phyloP scores from a whole-genome alignment of 2,329 filamentous ascomycete species.

The Aspergillus pseudotamarii region DNA sequence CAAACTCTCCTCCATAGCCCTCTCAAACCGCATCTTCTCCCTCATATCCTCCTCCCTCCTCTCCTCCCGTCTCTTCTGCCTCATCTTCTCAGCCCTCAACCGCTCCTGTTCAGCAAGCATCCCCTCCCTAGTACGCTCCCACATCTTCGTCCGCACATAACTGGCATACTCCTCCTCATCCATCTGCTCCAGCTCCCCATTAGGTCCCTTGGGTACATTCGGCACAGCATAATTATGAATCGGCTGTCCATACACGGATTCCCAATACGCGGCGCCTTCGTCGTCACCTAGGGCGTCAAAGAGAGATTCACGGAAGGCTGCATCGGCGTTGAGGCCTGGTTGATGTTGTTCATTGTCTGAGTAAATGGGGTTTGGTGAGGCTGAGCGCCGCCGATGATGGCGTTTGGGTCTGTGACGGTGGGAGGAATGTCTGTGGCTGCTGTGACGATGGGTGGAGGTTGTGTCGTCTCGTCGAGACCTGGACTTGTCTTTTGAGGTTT shows the following conservation, averaged over 20 bases:
- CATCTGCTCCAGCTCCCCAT: slow-evolving; percentile 76
- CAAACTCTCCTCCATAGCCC: slow-evolving; percentile 71
- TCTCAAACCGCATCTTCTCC: slow-evolving; percentile 52
- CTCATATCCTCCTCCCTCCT: slow-evolving; percentile 22
- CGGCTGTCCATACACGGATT: slow-evolving; percentile 93
- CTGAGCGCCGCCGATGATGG: background rate
- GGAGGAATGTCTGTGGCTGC: slow-evolving; percentile 25
- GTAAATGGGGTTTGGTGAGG: background rate
- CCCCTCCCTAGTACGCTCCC: slow-evolving; percentile 89
- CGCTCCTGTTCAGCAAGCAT: slow-evolving; percentile 74
- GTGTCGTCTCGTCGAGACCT: slow-evolving; percentile 7
- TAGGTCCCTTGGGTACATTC: slow-evolving; percentile 47
- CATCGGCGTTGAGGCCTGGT: slow-evolving; percentile 61
- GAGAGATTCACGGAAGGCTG: slow-evolving; percentile 87
- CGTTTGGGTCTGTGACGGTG: slow-evolving; percentile 29
- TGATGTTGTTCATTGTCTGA: background rate
- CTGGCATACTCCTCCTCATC: slow-evolving; percentile 87
- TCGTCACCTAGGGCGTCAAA: slow-evolving; percentile 98
- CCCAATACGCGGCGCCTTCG: slow-evolving; percentile 94
- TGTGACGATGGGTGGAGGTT: slow-evolving; percentile 13
- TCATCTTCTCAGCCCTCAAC: slow-evolving; percentile 55
- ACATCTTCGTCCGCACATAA: slow-evolving; percentile 87
- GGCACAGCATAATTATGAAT: slow-evolving; percentile 75
- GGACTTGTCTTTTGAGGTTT: slow-evolving; percentile 18
- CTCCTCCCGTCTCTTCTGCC: slow-evolving; percentile 50